Percentiles rank a stretch among this genome's conserved stretches.
Conservation (phyloP, 345 rosid genomes). For the Ailanthus altissimus region DNA sequence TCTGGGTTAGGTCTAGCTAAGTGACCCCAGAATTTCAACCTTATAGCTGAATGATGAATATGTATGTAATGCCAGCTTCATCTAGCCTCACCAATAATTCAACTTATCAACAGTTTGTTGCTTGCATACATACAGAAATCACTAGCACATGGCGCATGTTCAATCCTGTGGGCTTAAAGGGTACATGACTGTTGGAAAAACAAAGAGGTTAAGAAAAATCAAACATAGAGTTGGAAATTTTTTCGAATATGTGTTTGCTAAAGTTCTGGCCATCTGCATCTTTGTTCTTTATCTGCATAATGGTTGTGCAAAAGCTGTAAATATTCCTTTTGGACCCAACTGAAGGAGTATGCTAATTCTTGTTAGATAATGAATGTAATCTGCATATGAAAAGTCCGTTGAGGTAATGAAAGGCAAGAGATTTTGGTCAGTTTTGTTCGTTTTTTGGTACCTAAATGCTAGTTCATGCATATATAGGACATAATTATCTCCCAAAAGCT, state of each 20-base stretch:
- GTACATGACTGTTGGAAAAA: slow-evolving; percentile 10
- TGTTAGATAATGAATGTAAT: not conserved
- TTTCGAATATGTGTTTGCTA: slow-evolving; percentile 14
- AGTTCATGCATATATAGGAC: not conserved
- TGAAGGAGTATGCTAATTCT: not conserved
- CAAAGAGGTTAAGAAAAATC: slow-evolving; percentile 8
- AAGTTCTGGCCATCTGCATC: slow-evolving; percentile 12
- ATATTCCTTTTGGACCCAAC: not conserved
- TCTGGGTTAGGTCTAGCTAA: not conserved
- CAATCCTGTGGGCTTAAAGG: slow-evolving; percentile 24
- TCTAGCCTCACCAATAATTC: not conserved
- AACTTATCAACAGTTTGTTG: slow-evolving; percentile 27
- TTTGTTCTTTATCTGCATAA: slow-evolving; percentile 12
- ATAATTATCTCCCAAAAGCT: not conserved
- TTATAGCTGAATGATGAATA: slow-evolving; percentile 19
- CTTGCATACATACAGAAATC: slow-evolving; percentile 12
- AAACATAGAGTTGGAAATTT: not conserved
- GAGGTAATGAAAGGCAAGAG: not conserved
- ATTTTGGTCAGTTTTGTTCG: no score
- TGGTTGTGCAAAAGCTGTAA: not conserved
- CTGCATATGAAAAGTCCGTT: no score
- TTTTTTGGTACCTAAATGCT: not conserved
- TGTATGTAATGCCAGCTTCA: slow-evolving; percentile 3
- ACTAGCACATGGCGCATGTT: slow-evolving; percentile 29
- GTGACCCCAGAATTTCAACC: slow-evolving; percentile 20